A percentile compares a stretch with the other conserved stretches of the same genome.
These are phyloP conservation scores for Aspergillus ostianus DNA, from an alignment of 495 filamentous ascomycete species.

Conservation along the genomic window DNA sequence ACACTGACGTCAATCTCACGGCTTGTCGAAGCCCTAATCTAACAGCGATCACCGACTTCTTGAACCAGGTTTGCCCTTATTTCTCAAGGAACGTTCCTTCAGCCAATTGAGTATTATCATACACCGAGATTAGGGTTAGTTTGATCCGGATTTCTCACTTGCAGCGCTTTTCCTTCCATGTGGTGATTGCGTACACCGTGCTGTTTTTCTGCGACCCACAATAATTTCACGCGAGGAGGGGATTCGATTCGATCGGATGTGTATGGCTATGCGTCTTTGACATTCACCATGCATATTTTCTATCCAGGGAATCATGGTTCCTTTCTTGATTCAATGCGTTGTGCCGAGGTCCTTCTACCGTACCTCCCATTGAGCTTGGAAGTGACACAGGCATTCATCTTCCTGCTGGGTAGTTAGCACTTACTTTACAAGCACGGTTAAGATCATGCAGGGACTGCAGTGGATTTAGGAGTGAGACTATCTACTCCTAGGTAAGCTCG, in stretches of 20 bases:
- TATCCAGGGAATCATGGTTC: not conserved
- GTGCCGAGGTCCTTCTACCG: too few species aligned
- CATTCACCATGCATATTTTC: not conserved
- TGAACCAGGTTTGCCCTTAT: not conserved
- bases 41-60: constrained; percentile 1
- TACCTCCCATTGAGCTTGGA: not conserved
- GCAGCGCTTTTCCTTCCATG: not conserved
- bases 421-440: not conserved
- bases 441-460: too few species aligned
- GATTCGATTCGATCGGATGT: not conserved
- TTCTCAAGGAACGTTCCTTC: not conserved
- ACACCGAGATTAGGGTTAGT: not conserved
- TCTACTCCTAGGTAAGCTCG: not conserved
- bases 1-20: constrained; percentile 32
- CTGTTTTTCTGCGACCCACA: not conserved
- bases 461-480: not conserved
- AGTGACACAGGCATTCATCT: not conserved
- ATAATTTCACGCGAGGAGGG: not conserved
- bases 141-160: not conserved
- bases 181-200: not conserved
- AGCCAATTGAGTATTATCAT: not conserved
- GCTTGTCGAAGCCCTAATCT: constrained; percentile 9
- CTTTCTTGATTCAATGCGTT: not conserved
- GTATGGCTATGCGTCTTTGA: not conserved
- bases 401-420: not conserved